Conservation (phyloP, 306 rosid genomes). For the Ormosia semicastrata region DNA sequence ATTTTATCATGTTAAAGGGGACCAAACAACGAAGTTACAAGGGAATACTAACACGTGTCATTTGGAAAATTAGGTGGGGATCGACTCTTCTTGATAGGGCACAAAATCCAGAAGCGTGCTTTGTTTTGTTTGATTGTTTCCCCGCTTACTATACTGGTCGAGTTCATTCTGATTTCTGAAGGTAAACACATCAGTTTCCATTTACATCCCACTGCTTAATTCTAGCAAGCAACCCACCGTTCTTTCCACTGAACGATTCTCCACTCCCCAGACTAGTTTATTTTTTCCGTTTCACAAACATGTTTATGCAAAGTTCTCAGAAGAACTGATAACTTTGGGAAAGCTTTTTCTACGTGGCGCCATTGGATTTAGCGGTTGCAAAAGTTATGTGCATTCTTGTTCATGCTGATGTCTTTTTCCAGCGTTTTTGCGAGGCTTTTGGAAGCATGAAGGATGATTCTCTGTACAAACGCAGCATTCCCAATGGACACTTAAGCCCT, state of each 20-base stretch:
- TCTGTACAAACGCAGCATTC: conserved; percentile 8
- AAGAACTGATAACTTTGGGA: not conserved
- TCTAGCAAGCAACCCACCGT: not conserved
- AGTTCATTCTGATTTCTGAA: no score
- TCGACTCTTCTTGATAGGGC: no score
- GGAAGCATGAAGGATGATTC: not conserved
- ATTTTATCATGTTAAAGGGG: no score
- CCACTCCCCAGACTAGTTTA: not conserved
- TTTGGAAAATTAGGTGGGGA: no score
- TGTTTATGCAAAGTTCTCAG: not conserved
- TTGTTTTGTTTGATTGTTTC: no score
- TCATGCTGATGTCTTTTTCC: not conserved
- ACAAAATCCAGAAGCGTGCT: no score
- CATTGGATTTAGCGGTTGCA: not conserved
- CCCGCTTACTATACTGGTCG: no score
- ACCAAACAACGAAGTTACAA: no score
- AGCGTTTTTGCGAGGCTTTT: not conserved
- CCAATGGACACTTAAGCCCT: not conserved
- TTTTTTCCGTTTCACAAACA: not conserved
- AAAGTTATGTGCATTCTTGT: not conserved
- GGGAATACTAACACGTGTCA: no score
- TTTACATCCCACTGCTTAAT: not conserved
- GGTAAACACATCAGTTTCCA: not conserved
- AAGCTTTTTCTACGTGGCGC: conserved; percentile 11
- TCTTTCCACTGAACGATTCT: not conserved